Percentiles rank a stretch among this genome's conserved stretches.
Conservation (phyloP, 1,139 yeast genomes). For the Dujonia santamariae region DNA sequence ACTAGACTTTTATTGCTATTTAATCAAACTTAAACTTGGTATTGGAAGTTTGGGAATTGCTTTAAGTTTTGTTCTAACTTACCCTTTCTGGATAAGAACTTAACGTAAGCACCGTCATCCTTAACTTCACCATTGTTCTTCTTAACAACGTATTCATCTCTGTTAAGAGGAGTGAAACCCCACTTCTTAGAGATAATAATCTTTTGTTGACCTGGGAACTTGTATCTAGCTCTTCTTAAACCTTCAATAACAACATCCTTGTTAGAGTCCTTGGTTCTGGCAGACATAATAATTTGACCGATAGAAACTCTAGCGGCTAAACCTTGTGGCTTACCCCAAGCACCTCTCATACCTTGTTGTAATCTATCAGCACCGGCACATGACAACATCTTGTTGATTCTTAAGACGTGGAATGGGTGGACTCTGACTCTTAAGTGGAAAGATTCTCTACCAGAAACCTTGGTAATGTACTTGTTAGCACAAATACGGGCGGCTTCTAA, state of each 20-base stretch:
- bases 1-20: slow-evolving; percentile 3
- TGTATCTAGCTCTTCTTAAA: slow-evolving; percentile 99
- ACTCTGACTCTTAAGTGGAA: slow-evolving; percentile 99
- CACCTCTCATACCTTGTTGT: slow-evolving; percentile 99
- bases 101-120: slow-evolving; percentile 99
- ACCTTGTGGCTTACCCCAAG: slow-evolving; percentile 99
- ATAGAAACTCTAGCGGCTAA: slow-evolving; percentile 98
- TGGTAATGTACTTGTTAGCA: slow-evolving; percentile 99
- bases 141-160: slow-evolving; percentile 92
- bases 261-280: slow-evolving; percentile 98
- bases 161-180: slow-evolving; percentile 99
- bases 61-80: slow-evolving; percentile 86
- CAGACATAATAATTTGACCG: slow-evolving; percentile 98
- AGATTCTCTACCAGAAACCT: slow-evolving; percentile 96
- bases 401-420: slow-evolving; percentile 99
- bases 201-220: slow-evolving; percentile 99
- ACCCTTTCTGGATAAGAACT: slow-evolving; percentile 97
- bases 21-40: slow-evolving; percentile 34
- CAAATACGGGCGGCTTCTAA: slow-evolving; percentile 99
- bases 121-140: slow-evolving; percentile 97
- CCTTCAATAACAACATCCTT: slow-evolving; percentile 97
- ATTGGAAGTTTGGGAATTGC: slow-evolving; percentile 92
- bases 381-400: slow-evolving; percentile 99
- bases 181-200: slow-evolving; percentile 98
- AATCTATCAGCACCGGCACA: slow-evolving; percentile 99